Evolutionary conservation across 371 early-diverging fungal species (phyloP), one percentile per base, ranked within the genome.

Genomic region (Mucor velutinosus): DNA sequence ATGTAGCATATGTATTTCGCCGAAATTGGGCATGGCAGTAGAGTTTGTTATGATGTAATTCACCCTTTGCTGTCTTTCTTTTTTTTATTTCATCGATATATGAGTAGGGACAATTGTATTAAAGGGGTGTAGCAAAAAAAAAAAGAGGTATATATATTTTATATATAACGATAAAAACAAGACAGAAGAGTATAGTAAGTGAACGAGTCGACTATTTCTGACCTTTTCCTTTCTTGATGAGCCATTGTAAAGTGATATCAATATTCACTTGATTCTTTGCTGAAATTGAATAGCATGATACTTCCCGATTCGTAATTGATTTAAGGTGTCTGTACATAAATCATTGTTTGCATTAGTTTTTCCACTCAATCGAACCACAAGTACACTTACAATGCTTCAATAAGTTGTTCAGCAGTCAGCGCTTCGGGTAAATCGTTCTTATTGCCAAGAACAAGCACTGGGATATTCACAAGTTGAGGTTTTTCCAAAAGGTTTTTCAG

Each of bases 231-330:
- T 86, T 88, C 82, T 94, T 94, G 73, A 93, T 95, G 72, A 99
- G 83, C 99, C 99, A 99, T 78, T 97, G 93, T 43, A 97, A 85
- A 35, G 98, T 97, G 39, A 96, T 87, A 77, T 98, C 98, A 72
- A 99, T 98, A 80, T 99, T 99, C 65, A 94, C 93, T 73, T 94
- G 90, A 73, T 98, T 97, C 80, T 97, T 97, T 68, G 99, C 98
- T 32, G 99, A 99, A 63, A 99, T 96, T 21, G 99, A 98, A 83
- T 99, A 99, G 80, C 99, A 99, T 21, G 97, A 92, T 58, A 99
- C 95, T 80, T 99, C 99, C 37, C 99, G 89, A 72, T 94, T 94
- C 35, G 92, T 88, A 72, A 98, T 96, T n/a, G 90, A 84, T 78
- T 94, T 92, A 70, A 98, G 81, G 60, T 93, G 89, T 77, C 94